Base-by-base conservation (phyloP, 1,284 basidiomycete species). In the Rhodofomes roseus region DNA sequence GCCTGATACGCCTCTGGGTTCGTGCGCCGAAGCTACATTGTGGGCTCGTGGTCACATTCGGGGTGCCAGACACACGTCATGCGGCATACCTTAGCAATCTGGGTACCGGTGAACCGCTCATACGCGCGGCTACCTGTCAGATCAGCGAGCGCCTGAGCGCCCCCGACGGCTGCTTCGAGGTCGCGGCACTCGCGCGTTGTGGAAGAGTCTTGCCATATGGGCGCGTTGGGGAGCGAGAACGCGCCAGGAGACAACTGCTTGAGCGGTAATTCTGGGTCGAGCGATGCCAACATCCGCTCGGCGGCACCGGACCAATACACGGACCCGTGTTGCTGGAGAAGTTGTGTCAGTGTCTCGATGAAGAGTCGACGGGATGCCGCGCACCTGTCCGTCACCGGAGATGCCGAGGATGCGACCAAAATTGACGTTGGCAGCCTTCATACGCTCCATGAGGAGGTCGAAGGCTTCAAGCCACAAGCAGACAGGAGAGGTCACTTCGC, bases 151-250 rank as follows among this genome's bases (percentile, higher is more conserved):
- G 74, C 80, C 60, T 89, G 85, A 0, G 88, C 74, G 5, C 92
- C 91, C 43, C 92, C 92, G 12, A 86, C 74, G 36, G 79, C 79
- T 1, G 76, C 78, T 67, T 93, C 90, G 41, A 95, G 76, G 55
- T 81, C 81, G 53, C 76, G 77, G 68, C 93, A 96, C 65, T 95
- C 92, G 36, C 75, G 72, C 0, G 83, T 86, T 0, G 93, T 96
- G 0, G 92, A 93, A 0, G 91, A 93, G 74, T 96, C 94, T 73
- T 96, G 93, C 94, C 94, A 96, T 70, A 95, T 96, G 16, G 93
- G 93, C 1, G 90, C 84, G 61, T 82, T 80, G 1, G 77, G 77
- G 20, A 87, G 75, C 4, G 92, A 89, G 73, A 96, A 95, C 0
- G 91, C 90, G 7, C 67, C 66, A 0, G 84, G 84, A 18, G 75